These are phyloP conservation scores for Populus nigra DNA, from an alignment of 345 rosid species.

Conservation along the genomic window DNA sequence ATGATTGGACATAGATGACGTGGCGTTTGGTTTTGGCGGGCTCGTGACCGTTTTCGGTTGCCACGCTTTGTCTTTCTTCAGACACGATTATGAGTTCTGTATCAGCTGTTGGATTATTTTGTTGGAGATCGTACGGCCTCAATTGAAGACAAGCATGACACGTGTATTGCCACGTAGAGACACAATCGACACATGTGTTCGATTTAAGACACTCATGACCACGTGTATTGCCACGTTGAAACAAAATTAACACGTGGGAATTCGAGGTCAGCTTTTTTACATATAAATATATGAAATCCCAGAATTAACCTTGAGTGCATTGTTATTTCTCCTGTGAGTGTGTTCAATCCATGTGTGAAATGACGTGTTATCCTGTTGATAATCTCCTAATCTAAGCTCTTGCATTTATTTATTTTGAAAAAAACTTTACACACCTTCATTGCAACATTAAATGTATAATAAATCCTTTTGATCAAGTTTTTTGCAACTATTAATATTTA, in stretches of 20 bases:
- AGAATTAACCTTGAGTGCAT: not conserved
- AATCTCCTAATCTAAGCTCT: no score
- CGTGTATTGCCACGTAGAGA: slow-evolving; percentile 6
- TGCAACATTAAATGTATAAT: no score
- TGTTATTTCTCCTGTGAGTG: not conserved
- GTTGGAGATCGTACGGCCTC: not conserved
- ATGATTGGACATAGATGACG: slow-evolving; percentile 22
- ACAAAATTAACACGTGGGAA: not conserved
- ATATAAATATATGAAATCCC: not conserved
- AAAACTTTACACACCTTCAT: no score
- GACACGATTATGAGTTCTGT: slow-evolving; percentile 22
- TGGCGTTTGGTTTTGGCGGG: slow-evolving; percentile 21
- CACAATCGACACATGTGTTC: not conserved
- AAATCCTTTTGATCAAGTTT: no score
- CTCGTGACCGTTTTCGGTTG: slow-evolving; percentile 24
- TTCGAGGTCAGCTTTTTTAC: not conserved
- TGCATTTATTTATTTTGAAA: no score
- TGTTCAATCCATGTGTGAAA: not conserved
- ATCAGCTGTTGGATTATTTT: not conserved
- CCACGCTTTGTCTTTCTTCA: slow-evolving; percentile 30
- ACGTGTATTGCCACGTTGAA: not conserved
- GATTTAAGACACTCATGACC: not conserved
- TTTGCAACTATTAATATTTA: no score
- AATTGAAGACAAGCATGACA: slow-evolving; percentile 1
- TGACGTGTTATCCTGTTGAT: not conserved